Evolutionary conservation across 768 basidiomycete genomes (phyloP).

Genomic region (Hysterangium stoloniferum): DNA sequence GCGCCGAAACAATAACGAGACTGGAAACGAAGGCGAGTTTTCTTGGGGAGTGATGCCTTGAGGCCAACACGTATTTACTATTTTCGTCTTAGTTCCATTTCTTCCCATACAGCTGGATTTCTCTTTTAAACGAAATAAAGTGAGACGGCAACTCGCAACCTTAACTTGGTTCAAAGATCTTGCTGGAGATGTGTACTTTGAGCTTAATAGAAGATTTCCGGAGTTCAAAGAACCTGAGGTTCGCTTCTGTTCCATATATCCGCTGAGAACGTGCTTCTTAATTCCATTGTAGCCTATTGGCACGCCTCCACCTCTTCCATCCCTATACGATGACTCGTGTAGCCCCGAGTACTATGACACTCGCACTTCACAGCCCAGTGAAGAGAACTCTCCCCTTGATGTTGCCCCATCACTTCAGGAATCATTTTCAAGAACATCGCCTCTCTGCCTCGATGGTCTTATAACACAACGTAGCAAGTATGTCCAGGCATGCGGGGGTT

Average conservation of each 20-base stretch:
- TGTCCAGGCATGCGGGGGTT: background rate
- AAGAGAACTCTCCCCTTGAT: constrained; percentile 10
- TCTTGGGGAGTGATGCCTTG: background rate
- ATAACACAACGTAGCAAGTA: background rate
- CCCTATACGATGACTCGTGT: constrained; percentile 60
- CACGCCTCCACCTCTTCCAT: constrained; percentile 25
- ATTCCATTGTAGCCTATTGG: background rate
- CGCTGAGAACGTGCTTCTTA: constrained; percentile 12
- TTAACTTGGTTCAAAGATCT: constrained; percentile 89
- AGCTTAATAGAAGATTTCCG: constrained; percentile 86
- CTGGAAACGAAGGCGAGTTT: constrained; percentile 56
- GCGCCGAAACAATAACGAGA: constrained; percentile 56
- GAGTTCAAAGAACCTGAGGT: constrained; percentile 86
- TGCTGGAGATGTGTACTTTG: constrained; percentile 93
- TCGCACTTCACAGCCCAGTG: constrained; percentile 39
- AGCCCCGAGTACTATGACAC: constrained; percentile 49
- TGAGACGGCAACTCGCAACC: constrained; percentile 93
- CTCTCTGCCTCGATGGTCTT: background rate
- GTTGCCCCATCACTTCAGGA: constrained; percentile 50
- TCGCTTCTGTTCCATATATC: constrained; percentile 22
- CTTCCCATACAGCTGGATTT: constrained; percentile 90
- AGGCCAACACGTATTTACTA: constrained; percentile 3
- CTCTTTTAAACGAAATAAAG: constrained; percentile 97
- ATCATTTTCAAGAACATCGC: background rate
- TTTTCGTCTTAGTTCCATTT: constrained; percentile 60